Evolutionary conservation across 768 basidiomycete species (phyloP).

Genomic region (Pulveroboletus sp.): DNA sequence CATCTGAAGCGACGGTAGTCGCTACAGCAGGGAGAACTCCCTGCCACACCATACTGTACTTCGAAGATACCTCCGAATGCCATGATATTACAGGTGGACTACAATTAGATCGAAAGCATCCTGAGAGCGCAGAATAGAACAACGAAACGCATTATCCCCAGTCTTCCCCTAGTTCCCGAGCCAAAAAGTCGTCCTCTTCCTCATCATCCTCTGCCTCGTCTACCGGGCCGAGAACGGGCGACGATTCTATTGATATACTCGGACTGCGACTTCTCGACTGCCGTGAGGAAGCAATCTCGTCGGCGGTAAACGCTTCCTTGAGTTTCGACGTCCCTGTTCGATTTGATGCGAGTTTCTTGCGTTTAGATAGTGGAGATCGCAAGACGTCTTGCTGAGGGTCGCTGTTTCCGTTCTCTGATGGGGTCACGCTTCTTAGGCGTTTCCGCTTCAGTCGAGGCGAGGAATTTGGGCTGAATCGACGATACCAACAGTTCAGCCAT

Average conservation of each 20-base stretch:
- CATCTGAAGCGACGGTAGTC: conserved; percentile 27
- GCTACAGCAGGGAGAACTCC: not conserved
- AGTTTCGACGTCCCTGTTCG: conserved; percentile 62
- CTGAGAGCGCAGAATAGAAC: not conserved
- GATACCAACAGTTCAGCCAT: conserved; percentile 5
- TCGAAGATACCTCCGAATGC: conserved; percentile 7
- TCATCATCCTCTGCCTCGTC: conserved; percentile 54
- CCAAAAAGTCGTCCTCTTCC: conserved; percentile 78
- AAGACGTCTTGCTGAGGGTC: conserved; percentile 39
- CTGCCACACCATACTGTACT: conserved; percentile 1
- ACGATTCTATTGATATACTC: conserved; percentile 10
- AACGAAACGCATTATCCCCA: conserved; percentile 50
- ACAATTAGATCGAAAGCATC: conserved; percentile 20
- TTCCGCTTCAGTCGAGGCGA: conserved; percentile 56
- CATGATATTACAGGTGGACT: conserved; percentile 18
- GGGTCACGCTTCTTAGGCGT: conserved; percentile 67
- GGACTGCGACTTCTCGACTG: conserved; percentile 23
- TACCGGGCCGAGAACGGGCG: conserved; percentile 23
- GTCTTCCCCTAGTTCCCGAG: conserved; percentile 74
- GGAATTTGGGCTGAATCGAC: conserved; percentile 34
- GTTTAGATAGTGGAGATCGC: conserved; percentile 72
- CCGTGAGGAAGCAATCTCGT: conserved; percentile 37
- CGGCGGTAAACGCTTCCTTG: conserved; percentile 61
- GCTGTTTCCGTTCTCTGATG: conserved; percentile 51
- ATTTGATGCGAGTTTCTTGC: conserved; percentile 69